Evolutionary conservation across 257 asterid genomes (phyloP), one percentile per base, ranked within the genome.

Genomic region (Thymus quinquecostatus): DNA sequence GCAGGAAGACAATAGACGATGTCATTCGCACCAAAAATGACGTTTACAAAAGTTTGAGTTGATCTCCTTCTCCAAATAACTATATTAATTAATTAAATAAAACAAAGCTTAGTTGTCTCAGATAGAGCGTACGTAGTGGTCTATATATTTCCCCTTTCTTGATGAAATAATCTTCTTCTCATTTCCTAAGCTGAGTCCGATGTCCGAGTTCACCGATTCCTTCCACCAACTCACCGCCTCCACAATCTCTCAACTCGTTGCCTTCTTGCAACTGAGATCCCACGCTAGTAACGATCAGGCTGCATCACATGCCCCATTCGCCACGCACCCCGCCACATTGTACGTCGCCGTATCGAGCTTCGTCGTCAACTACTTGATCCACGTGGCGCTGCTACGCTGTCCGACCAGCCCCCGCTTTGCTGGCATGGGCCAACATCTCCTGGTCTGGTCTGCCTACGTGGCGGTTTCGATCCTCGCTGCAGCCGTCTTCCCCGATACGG

Each of bases 251-350:
- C 65, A 33, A 36, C 65, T 60, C 47, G 6, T 7, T 6, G 45
- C 65, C 6, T 33, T 60, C 1, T 1, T 60, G 27, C 65, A 33
- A 13, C 65, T 60, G 29, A 33, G 44, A 36, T 60, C 13, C 65
- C 29, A 9, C 47, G 30, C 28, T 28, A 59, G 40, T 0, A 36
- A 11, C 45, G 45, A 59, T 59, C 8, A 36, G 44, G 7, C 21
- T 21, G 21, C 21, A 21, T 21, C 29, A 8, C 47, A 13, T 12
- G 13, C 28, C 30, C 65, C 65, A 33, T 13, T 60, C 45, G 47
- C 45, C 30, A 60, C 65, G 45, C 65, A 60, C 7, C 65, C 65
- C 12, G 9, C 65, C 45, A 60, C 65, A 13, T 33, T 60, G 47
- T n/a, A 32, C 65, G 47, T 60, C 29, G 65, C 65, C 12, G 28